phyloP scores from a whole-genome alignment of 331 rosid genomes.

The Saraca asoca region DNA sequence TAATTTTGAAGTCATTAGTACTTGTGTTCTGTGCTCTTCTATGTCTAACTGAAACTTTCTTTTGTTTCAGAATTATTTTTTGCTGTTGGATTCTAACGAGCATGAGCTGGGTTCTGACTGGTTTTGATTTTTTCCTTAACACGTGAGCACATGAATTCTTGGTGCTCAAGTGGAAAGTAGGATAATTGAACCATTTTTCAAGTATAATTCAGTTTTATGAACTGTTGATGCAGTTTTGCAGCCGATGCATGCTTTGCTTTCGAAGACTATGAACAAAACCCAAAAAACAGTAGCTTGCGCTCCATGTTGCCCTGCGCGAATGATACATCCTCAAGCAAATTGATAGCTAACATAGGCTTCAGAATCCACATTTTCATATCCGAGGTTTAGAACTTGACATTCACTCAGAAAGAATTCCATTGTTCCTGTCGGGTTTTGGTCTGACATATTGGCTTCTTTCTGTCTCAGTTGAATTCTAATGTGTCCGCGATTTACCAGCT shows the following conservation, averaged over 20 bases:
- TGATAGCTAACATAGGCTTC: conserved; percentile 53
- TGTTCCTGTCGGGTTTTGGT: neutral
- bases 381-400: conserved; percentile 40
- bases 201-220: neutral
- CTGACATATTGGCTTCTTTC: conserved; percentile 16
- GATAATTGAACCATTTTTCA: conserved; percentile 12
- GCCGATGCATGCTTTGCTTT: conserved; percentile 66
- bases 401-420: neutral
- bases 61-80: conserved; percentile 55
- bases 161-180: neutral
- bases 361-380: conserved; percentile 52
- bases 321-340: conserved; percentile 42
- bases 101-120: conserved; percentile 64
- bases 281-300: conserved; percentile 61
- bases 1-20: neutral
- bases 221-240: conserved; percentile 52
- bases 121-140: conserved; percentile 66
- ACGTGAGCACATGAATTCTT: conserved; percentile 48
- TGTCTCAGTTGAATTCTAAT: conserved; percentile 64
- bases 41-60: conserved; percentile 6
- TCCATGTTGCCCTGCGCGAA: conserved; percentile 64
- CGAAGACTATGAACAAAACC: conserved; percentile 47
- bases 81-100: conserved; percentile 69
- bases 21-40: neutral
- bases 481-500: conserved; percentile 41